Percentiles rank a stretch among this genome's conserved stretches.
Conservation (phyloP, 1,139 yeast species). For the Nematodospora anomalae region DNA sequence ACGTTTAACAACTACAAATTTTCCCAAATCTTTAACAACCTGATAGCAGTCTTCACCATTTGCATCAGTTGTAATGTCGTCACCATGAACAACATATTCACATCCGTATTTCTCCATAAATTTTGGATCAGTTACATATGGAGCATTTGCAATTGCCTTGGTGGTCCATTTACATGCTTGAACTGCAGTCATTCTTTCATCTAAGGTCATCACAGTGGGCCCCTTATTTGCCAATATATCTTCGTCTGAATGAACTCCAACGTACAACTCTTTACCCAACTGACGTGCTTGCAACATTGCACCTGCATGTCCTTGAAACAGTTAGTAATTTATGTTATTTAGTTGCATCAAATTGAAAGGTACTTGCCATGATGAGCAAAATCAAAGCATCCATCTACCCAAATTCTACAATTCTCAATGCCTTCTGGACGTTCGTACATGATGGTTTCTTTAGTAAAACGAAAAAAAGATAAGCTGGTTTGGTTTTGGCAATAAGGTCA, state of each 20-base stretch:
- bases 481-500: no score
- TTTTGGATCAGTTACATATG: conserved; percentile 89
- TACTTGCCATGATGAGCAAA: conserved; percentile 89
- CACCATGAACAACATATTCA: conserved; percentile 93
- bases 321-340: neutral
- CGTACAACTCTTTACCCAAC: conserved; percentile 68
- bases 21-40: conserved; percentile 77
- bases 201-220: conserved; percentile 85
- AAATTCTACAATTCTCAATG: conserved; percentile 51
- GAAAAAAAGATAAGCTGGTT: no score
- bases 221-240: conserved; percentile 84
- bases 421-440: conserved; percentile 50
- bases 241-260: conserved; percentile 91
- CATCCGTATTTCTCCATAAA: conserved; percentile 77
- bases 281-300: conserved; percentile 92
- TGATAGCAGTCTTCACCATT: conserved; percentile 92
- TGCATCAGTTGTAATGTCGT: conserved; percentile 95
- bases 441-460: no score
- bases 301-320: conserved; percentile 76
- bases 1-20: conserved; percentile 84
- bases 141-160: conserved; percentile 71
- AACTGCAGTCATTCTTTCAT: conserved; percentile 79
- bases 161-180: conserved; percentile 92
- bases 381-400: conserved; percentile 98
- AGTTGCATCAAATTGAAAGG: neutral